These are phyloP conservation scores for Polyplosphaeria fusca DNA, from an alignment of 495 filamentous ascomycete genomes.

Conservation along the genomic window DNA sequence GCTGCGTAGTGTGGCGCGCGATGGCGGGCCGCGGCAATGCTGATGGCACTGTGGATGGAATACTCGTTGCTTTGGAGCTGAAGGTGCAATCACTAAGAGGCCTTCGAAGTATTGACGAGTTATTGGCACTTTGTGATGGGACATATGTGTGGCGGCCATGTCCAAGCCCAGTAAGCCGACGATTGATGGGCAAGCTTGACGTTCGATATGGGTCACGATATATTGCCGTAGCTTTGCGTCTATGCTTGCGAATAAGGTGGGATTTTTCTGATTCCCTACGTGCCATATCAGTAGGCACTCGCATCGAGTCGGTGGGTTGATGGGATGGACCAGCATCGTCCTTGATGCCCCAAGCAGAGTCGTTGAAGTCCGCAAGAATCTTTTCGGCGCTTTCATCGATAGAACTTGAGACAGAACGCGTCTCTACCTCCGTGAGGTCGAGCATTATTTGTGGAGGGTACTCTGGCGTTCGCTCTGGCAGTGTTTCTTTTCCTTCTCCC, in stretches of 20 bases:
- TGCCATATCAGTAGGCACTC: constrained; percentile 38
- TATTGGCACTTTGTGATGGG: constrained; percentile 18
- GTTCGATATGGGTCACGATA: constrained; percentile 18
- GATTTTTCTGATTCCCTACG: constrained; percentile 29
- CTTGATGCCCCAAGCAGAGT: constrained; percentile 34
- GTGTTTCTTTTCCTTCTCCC: constrained; percentile 4
- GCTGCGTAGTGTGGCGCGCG: constrained; percentile 18
- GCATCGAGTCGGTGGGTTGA: constrained; percentile 39
- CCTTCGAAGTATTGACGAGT: constrained; percentile 1
- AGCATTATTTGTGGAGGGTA: constrained; percentile 32
- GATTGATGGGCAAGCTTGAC: constrained; percentile 26
- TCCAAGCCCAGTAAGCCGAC: constrained; percentile 25
- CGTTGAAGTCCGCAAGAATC: constrained; percentile 32
- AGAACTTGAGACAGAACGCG: constrained; percentile 27
- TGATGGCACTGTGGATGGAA: constrained; percentile 34
- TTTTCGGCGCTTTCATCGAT: constrained; percentile 34
- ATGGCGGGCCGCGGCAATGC: constrained; percentile 35
- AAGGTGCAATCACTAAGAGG: constrained; percentile 30
- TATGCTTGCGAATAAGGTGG: constrained; percentile 24
- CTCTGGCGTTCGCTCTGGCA: constrained; percentile 17
- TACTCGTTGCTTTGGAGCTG: constrained; percentile 34
- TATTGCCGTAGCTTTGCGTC: constrained; percentile 6
- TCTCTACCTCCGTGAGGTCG: constrained; percentile 8
- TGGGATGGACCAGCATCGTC: constrained; percentile 28
- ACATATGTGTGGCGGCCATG: constrained; percentile 25